Conservation (phyloP, 2,329 filamentous ascomycete species). For the Alternaria ethzedia region DNA sequence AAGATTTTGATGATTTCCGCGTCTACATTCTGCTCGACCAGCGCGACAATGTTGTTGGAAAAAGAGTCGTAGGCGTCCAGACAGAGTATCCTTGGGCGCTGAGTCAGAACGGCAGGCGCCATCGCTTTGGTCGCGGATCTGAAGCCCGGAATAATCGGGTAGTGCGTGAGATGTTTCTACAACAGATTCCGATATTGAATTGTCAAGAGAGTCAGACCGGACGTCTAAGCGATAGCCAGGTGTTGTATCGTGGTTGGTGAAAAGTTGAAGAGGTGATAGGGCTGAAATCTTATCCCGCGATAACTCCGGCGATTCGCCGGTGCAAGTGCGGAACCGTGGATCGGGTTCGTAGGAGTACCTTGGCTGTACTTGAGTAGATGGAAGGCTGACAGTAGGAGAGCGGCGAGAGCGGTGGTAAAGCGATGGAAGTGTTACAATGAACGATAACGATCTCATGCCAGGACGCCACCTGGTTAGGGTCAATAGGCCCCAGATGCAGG, state of each 20-base stretch:
- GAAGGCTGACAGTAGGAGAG: not conserved
- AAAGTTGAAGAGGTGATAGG: conserved; percentile 16
- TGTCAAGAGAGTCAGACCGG: not conserved
- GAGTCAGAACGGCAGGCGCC: conserved; percentile 36
- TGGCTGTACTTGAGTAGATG: not conserved
- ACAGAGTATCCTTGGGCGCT: conserved; percentile 71
- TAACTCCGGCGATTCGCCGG: conserved; percentile 14
- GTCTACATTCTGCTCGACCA: conserved; percentile 73
- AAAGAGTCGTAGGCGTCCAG: conserved; percentile 98
- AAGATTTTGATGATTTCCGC: conserved; percentile 73
- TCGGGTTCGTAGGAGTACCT: not conserved
- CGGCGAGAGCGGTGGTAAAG: not conserved
- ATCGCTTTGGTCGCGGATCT: conserved; percentile 16
- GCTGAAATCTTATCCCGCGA: conserved; percentile 20
- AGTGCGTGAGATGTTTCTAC: not conserved
- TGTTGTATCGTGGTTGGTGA: conserved; percentile 5
- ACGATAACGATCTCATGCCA: conserved; percentile 14
- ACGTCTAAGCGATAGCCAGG: not conserved
- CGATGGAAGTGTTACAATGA: conserved; percentile 6
- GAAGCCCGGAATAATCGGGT: not conserved
- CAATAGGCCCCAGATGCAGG: conserved; percentile 18
- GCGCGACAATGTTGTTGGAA: conserved; percentile 88
- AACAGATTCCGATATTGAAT: not conserved
- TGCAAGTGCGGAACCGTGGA: conserved; percentile 2
- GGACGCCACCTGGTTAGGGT: conserved; percentile 8